phyloP scores from a whole-genome alignment of 164 flowering plant genomes.

The Stephania japonica region DNA sequence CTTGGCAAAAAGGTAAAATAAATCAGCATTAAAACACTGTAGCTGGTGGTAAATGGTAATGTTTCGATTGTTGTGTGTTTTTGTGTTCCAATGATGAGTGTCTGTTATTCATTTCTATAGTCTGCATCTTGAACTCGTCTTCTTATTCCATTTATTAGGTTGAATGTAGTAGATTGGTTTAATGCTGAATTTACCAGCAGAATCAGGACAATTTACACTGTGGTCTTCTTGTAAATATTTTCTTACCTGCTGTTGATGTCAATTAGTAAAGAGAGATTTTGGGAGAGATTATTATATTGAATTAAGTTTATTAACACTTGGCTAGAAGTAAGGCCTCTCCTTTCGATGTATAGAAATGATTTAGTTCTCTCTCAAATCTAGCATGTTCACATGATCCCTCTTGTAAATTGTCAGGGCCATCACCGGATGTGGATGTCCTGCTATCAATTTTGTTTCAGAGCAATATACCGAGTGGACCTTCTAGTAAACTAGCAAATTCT shows the following conservation, averaged over 20 bases:
- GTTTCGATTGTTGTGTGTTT: too few relatives aligned
- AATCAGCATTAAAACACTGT: too few relatives aligned
- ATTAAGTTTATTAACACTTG: not conserved
- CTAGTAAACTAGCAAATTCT: slow-evolving; percentile 30
- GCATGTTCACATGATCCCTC: not conserved
- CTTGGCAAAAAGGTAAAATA: too few relatives aligned
- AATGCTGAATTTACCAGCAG: too few relatives aligned
- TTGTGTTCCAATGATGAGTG: too few relatives aligned
- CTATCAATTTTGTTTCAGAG: slow-evolving; percentile 78
- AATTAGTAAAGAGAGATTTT: not conserved
- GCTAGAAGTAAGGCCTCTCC: not conserved
- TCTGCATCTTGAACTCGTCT: too few relatives aligned
- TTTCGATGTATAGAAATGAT: not conserved
- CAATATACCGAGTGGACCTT: slow-evolving; percentile 40
- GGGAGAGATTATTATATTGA: not conserved
- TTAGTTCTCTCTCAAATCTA: not conserved
- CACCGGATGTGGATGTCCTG: slow-evolving; percentile 84
- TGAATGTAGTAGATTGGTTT: too few relatives aligned
- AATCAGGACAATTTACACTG: too few relatives aligned
- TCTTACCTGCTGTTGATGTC: not conserved
- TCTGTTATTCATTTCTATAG: too few relatives aligned
- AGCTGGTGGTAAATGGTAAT: too few relatives aligned
- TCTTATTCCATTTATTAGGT: too few relatives aligned
- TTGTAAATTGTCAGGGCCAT: slow-evolving; percentile 47
- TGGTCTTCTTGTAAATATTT: not conserved